Base-by-base conservation (phyloP, 495 filamentous ascomycete species). In the Penicillium samsonianum region DNA sequence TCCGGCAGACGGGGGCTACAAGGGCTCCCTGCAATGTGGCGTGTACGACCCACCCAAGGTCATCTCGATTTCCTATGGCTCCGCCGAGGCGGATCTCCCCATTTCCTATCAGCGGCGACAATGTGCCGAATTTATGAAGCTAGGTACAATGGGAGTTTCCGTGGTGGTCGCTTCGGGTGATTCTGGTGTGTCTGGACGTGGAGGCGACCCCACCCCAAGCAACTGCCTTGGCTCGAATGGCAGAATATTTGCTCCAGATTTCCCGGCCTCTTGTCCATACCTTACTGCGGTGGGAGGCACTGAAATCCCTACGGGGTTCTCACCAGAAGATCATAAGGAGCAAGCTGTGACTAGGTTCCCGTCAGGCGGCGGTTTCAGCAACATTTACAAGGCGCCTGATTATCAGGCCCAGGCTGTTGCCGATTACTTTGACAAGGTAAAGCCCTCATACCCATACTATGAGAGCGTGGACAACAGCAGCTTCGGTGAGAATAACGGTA, bases 331-430 rank as follows among this genome's bases (percentile, higher is more conserved):
- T 28, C 67, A 73, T 46, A 70, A 80, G 60, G 69, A 80, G 58
- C 69, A 73, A 53, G 62, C 79, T 62, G 62, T 75, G 52, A 59
- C 67, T 28, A 62, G 80, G 53, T 78, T 82, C 70, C 69, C 71
- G 22, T 84, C 80, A 8, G 85, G 86, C 22, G 85, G 87, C 35
- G 87, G 86, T 12, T 90, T 90, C 71, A 85, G 80, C 59, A 89
- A 90, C 63, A 74, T 88, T 65, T 91, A 85, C 70, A 64, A 73
- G 20, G 67, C 77, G 10, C 85, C 87, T 0, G 49, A 57, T 7
- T 91, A 84, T 63, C 87, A 91, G 65, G 42, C 74, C 11, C 28
- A 63, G 2, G 79, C 79, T 1, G 81, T 91, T 4, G 63, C 67
- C 0, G 60, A 65, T 46, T 87, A 79, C 68, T 73, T 87, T 46